Evolutionary conservation across 2,329 filamentous ascomycete genomes (phyloP).

Genomic region (Graphilbum fragrans): DNA sequence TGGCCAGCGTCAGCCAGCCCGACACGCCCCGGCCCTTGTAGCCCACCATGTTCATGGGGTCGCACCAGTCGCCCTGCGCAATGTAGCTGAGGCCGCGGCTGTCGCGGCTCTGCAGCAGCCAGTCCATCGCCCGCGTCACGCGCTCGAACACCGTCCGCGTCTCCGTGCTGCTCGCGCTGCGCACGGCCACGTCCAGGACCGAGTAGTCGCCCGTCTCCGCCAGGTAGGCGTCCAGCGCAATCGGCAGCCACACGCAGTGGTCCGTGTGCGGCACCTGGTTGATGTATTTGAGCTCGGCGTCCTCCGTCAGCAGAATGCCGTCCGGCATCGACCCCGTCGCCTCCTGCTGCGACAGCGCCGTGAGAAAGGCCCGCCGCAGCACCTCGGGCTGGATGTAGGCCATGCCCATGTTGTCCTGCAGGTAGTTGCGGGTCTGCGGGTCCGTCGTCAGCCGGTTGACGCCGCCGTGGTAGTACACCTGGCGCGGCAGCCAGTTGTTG

Average conservation of each 20-base stretch:
- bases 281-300: slow-evolving; percentile 46
- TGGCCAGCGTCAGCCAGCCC: slow-evolving; percentile 45
- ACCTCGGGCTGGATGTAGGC: slow-evolving; percentile 39
- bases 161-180: slow-evolving; percentile 30
- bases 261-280: slow-evolving; percentile 50
- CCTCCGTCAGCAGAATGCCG: slow-evolving; percentile 39
- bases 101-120: slow-evolving; percentile 38
- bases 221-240: slow-evolving; percentile 41
- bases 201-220: slow-evolving; percentile 41
- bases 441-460: slow-evolving; percentile 46
- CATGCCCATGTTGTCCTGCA: slow-evolving; percentile 52
- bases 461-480: slow-evolving; percentile 46
- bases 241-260: slow-evolving; percentile 45
- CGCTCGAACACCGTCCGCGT: slow-evolving; percentile 39
- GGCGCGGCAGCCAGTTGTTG: slow-evolving; percentile 46
- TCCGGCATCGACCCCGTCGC: slow-evolving; percentile 44
- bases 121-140: slow-evolving; percentile 44
- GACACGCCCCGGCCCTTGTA: slow-evolving; percentile 45
- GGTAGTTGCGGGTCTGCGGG: slow-evolving; percentile 45
- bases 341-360: slow-evolving; percentile 39
- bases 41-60: slow-evolving; percentile 52
- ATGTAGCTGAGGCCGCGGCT: slow-evolving; percentile 42
- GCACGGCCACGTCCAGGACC: slow-evolving; percentile 31
- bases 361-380: slow-evolving; percentile 34
- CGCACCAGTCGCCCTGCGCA: slow-evolving; percentile 48